phyloP scores from a whole-genome alignment of 805 yeast species.

The Maudiozyma turicensis region DNA sequence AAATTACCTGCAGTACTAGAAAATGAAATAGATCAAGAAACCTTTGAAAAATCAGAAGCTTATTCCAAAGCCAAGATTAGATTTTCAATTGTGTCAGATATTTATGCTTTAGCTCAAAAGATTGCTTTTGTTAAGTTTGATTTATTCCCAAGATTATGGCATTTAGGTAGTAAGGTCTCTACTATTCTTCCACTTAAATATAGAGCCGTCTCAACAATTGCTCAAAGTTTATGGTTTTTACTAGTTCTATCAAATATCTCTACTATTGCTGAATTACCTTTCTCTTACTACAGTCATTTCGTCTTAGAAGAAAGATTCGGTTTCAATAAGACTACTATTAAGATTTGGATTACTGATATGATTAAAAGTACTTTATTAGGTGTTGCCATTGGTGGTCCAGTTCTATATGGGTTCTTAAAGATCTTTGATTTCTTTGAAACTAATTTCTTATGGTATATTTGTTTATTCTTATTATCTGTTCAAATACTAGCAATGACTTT shows the following conservation, averaged over 20 bases:
- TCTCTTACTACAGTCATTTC: constrained; percentile 67
- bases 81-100: constrained; percentile 50
- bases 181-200: constrained; percentile 22
- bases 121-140: constrained; percentile 50
- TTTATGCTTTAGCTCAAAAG: constrained; percentile 46
- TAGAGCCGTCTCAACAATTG: constrained; percentile 44
- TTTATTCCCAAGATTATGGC: constrained; percentile 56
- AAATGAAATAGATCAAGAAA: constrained; percentile 58
- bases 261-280: constrained; percentile 52
- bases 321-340: constrained; percentile 74
- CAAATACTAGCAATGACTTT: constrained; percentile 69
- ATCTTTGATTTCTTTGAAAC: constrained; percentile 76
- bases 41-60: constrained; percentile 64
- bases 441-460: constrained; percentile 69
- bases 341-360: constrained; percentile 64
- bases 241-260: constrained; percentile 41
- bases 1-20: constrained; percentile 62
- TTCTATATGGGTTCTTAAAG: constrained; percentile 65
- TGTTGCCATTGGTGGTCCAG: constrained; percentile 57
- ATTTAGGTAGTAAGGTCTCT: constrained; percentile 34
- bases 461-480: constrained; percentile 58
- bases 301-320: constrained; percentile 89
- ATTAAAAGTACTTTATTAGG: constrained; percentile 50
- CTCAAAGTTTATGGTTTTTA: constrained; percentile 63
- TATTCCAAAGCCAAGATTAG: constrained; percentile 73